phyloP scores from a whole-genome alignment of 208 protist genomes.

The Leishmania martiniquensis region DNA sequence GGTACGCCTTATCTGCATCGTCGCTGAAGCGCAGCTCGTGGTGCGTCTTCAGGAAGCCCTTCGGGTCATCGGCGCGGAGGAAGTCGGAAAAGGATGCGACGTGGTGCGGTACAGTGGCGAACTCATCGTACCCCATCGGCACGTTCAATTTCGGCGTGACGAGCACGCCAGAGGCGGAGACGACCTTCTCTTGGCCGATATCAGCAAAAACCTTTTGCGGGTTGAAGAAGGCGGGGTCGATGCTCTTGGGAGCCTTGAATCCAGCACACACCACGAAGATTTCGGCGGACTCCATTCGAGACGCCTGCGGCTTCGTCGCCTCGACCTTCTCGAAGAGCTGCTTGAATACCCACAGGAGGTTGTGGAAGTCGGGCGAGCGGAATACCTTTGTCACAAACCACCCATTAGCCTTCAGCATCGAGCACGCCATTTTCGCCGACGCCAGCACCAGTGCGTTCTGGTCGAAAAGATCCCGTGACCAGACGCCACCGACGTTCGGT shows the following conservation, averaged over 20 bases:
- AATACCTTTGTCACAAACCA: slow-evolving; percentile 99
- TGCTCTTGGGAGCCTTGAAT: slow-evolving; percentile 95
- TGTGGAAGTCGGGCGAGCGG: slow-evolving; percentile 98
- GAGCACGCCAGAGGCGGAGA: slow-evolving; percentile 69
- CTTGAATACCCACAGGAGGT: slow-evolving; percentile 98
- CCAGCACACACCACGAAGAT: slow-evolving; percentile 99
- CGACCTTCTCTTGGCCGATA: slow-evolving; percentile 90
- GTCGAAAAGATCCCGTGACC: slow-evolving; percentile 98
- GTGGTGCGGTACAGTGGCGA: slow-evolving; percentile 78
- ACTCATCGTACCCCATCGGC: slow-evolving; percentile 93
- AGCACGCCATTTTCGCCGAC: slow-evolving; percentile 96
- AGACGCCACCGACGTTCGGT: slow-evolving; percentile 99
- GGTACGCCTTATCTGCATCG: slow-evolving; percentile 78
- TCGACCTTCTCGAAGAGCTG: slow-evolving; percentile 99
- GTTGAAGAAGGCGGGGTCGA: slow-evolving; percentile 97
- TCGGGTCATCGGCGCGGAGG: slow-evolving; percentile 87
- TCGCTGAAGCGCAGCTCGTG: slow-evolving; percentile 91
- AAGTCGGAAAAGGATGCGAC: slow-evolving; percentile 91
- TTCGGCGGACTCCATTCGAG: slow-evolving; percentile 98
- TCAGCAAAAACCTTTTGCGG: slow-evolving; percentile 96
- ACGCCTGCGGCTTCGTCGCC: slow-evolving; percentile 98
- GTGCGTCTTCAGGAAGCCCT: slow-evolving; percentile 85
- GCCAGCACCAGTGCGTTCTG: slow-evolving; percentile 96
- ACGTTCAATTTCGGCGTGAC: slow-evolving; percentile 82
- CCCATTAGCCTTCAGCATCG: slow-evolving; percentile 93